Evolutionary conservation across 176 grass and related monocot species (phyloP), one percentile per base, ranked within the genome.

Genomic region (Typha latifolia): DNA sequence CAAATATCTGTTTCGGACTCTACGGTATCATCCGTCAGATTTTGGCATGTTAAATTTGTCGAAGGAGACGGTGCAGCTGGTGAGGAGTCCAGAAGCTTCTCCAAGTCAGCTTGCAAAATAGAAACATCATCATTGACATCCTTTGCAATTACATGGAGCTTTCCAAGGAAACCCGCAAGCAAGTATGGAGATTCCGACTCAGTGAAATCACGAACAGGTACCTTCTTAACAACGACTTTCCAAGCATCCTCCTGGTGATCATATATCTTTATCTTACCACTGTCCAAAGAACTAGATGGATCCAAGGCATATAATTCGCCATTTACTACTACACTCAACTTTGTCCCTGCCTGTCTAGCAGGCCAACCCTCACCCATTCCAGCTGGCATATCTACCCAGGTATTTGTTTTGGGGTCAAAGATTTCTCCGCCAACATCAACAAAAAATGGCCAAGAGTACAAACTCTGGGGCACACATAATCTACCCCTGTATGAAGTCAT

Each of bases 331-430:
- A 69, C 76, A 32, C 81, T 96, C 43, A 96, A 64, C 32, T 87
- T 96, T 24, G 84, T 82, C 47, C 78, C 79, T 3, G 73, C 91
- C 51, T 90, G 91, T 79, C 84, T 84, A 19, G 79, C 84, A 14
- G 91, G 87, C 91, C 91, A 96, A 14, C 91, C 81, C 63, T 90
- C 79, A 0, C 91, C 82, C 84, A 96, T 80, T 3, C 87, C 87
- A 14, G 74, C 73, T 59, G 84, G 87, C 91, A 96, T 96, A 4
- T 90, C 82, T 7, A 6, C 73, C 91, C 91, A 96, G 27, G 81
- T 78, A 74, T 81, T 81, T 2, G 73, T 74, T 16, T 23, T 63
- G 1, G 87, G 91, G 63, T 96, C 87, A 6, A 87, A 96, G 12
- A 79, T 69, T 72, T 96, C 91, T 3, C 91, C 91, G 15, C 91